phyloP scores from a whole-genome alignment of 2,329 filamentous ascomycete species.

The Talaromyces islandicus region DNA sequence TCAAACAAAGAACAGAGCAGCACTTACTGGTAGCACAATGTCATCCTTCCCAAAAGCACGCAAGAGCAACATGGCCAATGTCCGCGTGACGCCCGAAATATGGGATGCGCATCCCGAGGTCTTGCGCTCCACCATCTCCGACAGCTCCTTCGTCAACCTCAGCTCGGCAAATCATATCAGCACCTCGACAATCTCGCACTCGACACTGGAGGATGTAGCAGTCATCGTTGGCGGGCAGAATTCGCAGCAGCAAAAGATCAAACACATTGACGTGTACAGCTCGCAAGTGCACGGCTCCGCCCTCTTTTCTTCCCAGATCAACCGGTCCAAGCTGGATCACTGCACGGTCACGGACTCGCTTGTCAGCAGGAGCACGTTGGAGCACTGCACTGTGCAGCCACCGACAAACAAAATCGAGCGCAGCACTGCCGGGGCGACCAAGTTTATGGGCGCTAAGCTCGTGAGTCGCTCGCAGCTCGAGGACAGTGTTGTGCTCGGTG shows the following conservation, averaged over 20 bases:
- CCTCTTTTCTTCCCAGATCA: constrained; percentile 1
- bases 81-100: constrained; percentile 13
- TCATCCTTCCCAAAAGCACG: constrained; percentile 14
- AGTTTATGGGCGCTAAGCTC: constrained; percentile 3
- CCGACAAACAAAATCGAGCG: not conserved
- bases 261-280: not conserved
- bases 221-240: too few relatives aligned
- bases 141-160: constrained; percentile 13
- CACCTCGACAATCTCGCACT: not conserved
- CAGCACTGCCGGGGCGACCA: constrained; percentile 2
- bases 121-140: constrained; percentile 12
- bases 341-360: constrained; percentile 4
- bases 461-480: constrained; percentile 8
- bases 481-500: constrained; percentile 8
- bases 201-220: not conserved
- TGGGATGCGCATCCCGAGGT: constrained; percentile 14
- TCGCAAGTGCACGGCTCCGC: not conserved
- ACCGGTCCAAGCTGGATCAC: constrained; percentile 5
- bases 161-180: constrained; percentile 10
- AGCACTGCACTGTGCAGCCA: not conserved
- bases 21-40: constrained; percentile 5
- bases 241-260: not conserved
- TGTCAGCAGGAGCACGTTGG: constrained; percentile 1
- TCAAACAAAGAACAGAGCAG: not conserved
- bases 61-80: constrained; percentile 11